These are phyloP conservation scores for Fusarium camptoceras DNA, from an alignment of 2,329 filamentous ascomycete genomes.

Conservation along the genomic window DNA sequence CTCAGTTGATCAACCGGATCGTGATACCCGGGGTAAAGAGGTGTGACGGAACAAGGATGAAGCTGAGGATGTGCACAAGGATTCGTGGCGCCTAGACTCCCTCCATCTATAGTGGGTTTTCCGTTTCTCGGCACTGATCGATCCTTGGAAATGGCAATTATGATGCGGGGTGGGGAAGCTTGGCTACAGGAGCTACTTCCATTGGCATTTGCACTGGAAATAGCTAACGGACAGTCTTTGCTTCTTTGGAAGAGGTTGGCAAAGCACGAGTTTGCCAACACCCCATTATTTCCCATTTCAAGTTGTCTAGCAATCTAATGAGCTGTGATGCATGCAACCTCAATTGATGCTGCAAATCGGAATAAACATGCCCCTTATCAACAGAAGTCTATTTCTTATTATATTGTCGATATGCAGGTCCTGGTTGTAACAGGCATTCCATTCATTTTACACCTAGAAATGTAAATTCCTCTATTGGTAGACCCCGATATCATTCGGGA, in stretches of 20 bases:
- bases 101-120: not conserved
- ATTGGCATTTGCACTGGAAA: not conserved
- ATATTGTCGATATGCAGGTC: not conserved
- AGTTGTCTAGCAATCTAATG: not conserved
- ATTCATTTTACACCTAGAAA: not conserved
- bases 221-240: not conserved
- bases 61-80: not conserved
- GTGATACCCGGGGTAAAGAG: not conserved
- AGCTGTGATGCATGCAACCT: not conserved
- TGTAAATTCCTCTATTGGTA: not conserved
- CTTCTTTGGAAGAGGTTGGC: not conserved
- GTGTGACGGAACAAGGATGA: not conserved
- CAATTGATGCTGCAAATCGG: not conserved
- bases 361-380: not conserved
- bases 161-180: not conserved
- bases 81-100: not conserved
- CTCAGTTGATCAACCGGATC: not conserved
- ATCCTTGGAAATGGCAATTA: not conserved
- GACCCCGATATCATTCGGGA: not conserved
- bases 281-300: not conserved
- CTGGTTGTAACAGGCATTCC: not conserved
- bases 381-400: not conserved
- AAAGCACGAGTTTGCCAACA: not conserved
- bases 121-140: not conserved
- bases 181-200: not conserved